These are phyloP conservation scores for Furcasterigmium furcatum DNA, from an alignment of 2,329 filamentous ascomycete genomes.

Conservation along the genomic window DNA sequence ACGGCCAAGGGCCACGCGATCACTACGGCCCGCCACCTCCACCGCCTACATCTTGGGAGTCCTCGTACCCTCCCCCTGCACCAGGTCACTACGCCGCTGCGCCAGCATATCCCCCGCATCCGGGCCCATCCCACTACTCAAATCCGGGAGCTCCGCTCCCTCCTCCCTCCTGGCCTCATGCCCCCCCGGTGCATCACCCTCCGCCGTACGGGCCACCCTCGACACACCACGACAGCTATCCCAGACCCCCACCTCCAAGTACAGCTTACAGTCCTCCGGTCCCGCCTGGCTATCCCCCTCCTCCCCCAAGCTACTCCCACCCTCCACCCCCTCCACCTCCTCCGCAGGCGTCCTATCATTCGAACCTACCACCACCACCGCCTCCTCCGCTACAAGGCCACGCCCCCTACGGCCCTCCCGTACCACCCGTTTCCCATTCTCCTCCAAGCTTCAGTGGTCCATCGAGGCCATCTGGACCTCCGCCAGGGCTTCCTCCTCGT, in stretches of 20 bases:
- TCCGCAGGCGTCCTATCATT: slow-evolving; percentile 15
- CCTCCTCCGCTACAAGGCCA: neutral
- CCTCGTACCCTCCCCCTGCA: slow-evolving; percentile 2
- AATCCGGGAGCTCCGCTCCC: neutral
- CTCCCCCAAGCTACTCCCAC: neutral
- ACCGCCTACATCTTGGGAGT: slow-evolving; percentile 5
- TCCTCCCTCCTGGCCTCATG: neutral
- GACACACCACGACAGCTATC: neutral
- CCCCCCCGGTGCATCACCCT: slow-evolving; percentile 7
- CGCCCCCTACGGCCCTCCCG: no score
- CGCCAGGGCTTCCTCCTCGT: neutral
- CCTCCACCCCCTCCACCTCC: slow-evolving; percentile 14
- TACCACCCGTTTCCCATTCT: no score
- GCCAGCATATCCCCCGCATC: neutral
- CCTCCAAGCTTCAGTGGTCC: neutral
- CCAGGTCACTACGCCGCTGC: neutral
- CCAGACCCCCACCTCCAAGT: neutral
- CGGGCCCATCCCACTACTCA: neutral
- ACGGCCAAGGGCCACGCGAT: neutral
- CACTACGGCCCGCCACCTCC: neutral
- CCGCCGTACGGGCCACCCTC: slow-evolving; percentile 8
- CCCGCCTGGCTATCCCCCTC: neutral
- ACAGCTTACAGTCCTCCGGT: slow-evolving; percentile 7
- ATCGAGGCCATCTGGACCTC: slow-evolving; percentile 5
- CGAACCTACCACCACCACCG: slow-evolving; percentile 9